phyloP scores from a whole-genome alignment of 768 basidiomycete genomes.

The Suillus tomentosus region DNA sequence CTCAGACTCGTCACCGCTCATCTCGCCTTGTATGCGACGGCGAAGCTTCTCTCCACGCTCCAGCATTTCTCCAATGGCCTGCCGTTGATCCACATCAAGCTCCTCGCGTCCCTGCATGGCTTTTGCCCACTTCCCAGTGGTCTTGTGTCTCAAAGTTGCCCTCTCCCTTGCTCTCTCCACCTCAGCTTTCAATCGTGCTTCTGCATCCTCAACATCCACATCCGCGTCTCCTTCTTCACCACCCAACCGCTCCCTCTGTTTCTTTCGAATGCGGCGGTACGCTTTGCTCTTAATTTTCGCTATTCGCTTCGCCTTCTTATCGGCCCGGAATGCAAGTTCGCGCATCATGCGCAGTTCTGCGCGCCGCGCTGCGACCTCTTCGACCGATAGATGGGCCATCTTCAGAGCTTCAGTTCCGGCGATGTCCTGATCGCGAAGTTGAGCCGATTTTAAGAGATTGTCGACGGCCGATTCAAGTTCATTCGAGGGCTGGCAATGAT shows the following conservation, averaged over 20 bases:
- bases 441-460: conserved; percentile 75
- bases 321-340: conserved; percentile 92
- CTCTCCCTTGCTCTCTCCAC: conserved; percentile 82
- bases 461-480: conserved; percentile 85
- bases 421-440: conserved; percentile 83
- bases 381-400: conserved; percentile 78
- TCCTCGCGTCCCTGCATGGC: conserved; percentile 71
- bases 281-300: conserved; percentile 97
- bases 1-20: conserved; percentile 55
- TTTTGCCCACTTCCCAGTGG: conserved; percentile 86
- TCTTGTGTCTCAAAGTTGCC: conserved; percentile 86
- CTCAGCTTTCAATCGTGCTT: conserved; percentile 66
- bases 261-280: conserved; percentile 83
- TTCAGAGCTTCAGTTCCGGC: conserved; percentile 78
- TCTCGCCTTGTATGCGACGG: conserved; percentile 71
- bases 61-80: conserved; percentile 85
- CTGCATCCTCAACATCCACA: conserved; percentile 48
- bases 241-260: conserved; percentile 66
- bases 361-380: conserved; percentile 83
- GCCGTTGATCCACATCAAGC: conserved; percentile 59
- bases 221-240: conserved; percentile 51
- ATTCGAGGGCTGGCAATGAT: conserved; percentile 65
- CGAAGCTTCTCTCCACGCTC: conserved; percentile 77
- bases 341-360: conserved; percentile 85
- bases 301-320: conserved; percentile 84